phyloP scores from a whole-genome alignment of 78 protist species.

The Dictyostelium purpureum region DNA sequence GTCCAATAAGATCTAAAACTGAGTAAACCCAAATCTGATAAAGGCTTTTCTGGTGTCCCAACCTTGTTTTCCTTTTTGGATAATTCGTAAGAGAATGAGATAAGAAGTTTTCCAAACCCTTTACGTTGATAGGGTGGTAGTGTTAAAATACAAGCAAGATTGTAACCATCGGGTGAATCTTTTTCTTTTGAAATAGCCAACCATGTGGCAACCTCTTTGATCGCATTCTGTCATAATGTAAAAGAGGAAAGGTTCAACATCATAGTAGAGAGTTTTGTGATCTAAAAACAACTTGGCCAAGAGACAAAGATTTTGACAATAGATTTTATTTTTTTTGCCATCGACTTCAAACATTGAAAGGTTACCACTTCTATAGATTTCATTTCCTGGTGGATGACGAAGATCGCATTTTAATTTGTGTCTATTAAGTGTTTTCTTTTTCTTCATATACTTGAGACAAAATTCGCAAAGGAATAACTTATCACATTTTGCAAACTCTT shows the following conservation, averaged over 20 bases:
- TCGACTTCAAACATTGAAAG: constrained; percentile 94
- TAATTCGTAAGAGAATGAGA: constrained; percentile 94
- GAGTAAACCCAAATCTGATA: constrained; percentile 97
- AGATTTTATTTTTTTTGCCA: constrained; percentile 92
- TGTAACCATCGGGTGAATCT: constrained; percentile 86
- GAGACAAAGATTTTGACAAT: constrained; percentile 96
- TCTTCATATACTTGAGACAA: constrained; percentile 95
- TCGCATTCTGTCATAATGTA: constrained; percentile 94
- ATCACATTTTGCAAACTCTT: constrained; percentile 88
- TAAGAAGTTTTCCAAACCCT: constrained; percentile 97
- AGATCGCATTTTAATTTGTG: constrained; percentile 90
- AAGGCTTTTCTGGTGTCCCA: constrained; percentile 99
- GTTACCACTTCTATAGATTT: constrained; percentile 90
- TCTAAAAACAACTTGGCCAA: constrained; percentile 97
- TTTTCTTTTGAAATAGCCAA: constrained; percentile 98
- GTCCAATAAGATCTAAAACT: constrained; percentile 94
- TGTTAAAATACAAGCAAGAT: constrained; percentile 97
- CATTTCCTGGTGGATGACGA: constrained; percentile 97
- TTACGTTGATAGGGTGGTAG: constrained; percentile 95
- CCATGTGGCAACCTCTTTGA: constrained; percentile 92
- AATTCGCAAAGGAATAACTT: constrained; percentile 93
- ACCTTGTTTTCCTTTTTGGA: constrained; percentile 89
- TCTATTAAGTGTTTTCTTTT: constrained; percentile 74
- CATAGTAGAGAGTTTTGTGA: constrained; percentile 96
- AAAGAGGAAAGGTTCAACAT: constrained; percentile 97